phyloP scores from a whole-genome alignment of 1,139 yeast genomes.

The Taiozyma onychis region DNA sequence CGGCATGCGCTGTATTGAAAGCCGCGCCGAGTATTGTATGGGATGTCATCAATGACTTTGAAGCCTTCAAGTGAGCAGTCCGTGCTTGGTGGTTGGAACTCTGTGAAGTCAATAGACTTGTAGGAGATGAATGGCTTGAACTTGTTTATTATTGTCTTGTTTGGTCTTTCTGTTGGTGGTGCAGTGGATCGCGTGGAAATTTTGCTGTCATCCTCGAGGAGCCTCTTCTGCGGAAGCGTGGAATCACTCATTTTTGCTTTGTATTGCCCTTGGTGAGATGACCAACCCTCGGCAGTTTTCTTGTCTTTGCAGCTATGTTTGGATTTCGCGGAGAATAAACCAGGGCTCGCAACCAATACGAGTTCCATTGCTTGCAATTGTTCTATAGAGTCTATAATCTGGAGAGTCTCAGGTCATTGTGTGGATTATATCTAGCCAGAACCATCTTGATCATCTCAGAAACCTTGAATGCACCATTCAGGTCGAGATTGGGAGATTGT shows the following conservation, averaged over 20 bases:
- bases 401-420: not conserved
- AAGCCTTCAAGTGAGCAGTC: slow-evolving; percentile 26
- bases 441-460: not conserved
- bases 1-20: slow-evolving; percentile 78
- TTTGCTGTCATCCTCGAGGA: slow-evolving; percentile 1
- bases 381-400: not conserved
- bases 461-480: not conserved
- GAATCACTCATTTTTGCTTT: slow-evolving; percentile 4
- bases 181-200: not conserved
- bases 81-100: slow-evolving; percentile 7
- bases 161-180: slow-evolving; percentile 13
- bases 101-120: slow-evolving; percentile 31
- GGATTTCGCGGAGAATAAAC: not conserved
- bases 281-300: too few relatives aligned
- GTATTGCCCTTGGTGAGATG: too few relatives aligned
- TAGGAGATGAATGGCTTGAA: slow-evolving; percentile 39
- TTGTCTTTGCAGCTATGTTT: not conserved
- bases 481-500: slow-evolving; percentile 2
- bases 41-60: slow-evolving; percentile 64
- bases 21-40: slow-evolving; percentile 66
- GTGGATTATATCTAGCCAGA: not conserved
- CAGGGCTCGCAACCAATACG: not conserved
- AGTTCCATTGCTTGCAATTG: not conserved
- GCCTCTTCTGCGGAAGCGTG: slow-evolving; percentile 13
- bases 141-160: slow-evolving; percentile 30